phyloP scores from a whole-genome alignment of 371 early-diverging fungal genomes.

The Rhizopus stolonifer region DNA sequence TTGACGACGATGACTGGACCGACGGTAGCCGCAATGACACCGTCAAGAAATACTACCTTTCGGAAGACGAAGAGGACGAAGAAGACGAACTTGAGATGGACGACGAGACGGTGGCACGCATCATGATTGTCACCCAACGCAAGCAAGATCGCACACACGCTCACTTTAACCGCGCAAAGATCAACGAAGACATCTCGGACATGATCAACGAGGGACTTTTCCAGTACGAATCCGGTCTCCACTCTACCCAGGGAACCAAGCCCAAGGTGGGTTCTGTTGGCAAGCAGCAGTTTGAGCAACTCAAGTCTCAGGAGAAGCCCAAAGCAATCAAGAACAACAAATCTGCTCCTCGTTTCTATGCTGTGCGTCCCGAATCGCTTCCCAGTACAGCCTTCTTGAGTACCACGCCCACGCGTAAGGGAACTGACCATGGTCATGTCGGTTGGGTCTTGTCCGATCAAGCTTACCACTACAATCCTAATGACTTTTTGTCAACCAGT shows the following conservation, averaged over 20 bases:
- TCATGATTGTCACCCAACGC: constrained; percentile 91
- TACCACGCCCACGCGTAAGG: constrained; percentile 48
- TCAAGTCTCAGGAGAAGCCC: constrained; percentile 22
- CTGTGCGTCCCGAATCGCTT: constrained; percentile 57
- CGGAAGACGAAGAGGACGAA: constrained; percentile 66
- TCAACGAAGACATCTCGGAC: constrained; percentile 85
- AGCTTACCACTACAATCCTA: constrained; percentile 52
- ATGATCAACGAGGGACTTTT: constrained; percentile 95
- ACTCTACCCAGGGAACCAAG: constrained; percentile 28
- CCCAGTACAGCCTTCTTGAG: constrained; percentile 52
- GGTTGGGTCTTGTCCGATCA: constrained; percentile 82
- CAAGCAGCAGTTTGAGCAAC: constrained; percentile 63
- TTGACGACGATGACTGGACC: constrained; percentile 71
- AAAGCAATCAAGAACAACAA: constrained; percentile 41
- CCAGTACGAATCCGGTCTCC: constrained; percentile 82
- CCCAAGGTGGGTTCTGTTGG: constrained; percentile 71
- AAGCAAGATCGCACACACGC: constrained; percentile 72
- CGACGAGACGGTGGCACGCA: constrained; percentile 83
- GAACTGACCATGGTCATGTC: constrained; percentile 77
- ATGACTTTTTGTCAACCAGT: constrained; percentile 43
- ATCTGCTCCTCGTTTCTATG: constrained; percentile 60
- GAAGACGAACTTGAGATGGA: constrained; percentile 75
- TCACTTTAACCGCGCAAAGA: constrained; percentile 77
- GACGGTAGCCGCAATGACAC: constrained; percentile 57
- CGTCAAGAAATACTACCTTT: constrained; percentile 64